phyloP scores from a whole-genome alignment of 2,329 filamentous ascomycete species.

The Talaromyces sp. region DNA sequence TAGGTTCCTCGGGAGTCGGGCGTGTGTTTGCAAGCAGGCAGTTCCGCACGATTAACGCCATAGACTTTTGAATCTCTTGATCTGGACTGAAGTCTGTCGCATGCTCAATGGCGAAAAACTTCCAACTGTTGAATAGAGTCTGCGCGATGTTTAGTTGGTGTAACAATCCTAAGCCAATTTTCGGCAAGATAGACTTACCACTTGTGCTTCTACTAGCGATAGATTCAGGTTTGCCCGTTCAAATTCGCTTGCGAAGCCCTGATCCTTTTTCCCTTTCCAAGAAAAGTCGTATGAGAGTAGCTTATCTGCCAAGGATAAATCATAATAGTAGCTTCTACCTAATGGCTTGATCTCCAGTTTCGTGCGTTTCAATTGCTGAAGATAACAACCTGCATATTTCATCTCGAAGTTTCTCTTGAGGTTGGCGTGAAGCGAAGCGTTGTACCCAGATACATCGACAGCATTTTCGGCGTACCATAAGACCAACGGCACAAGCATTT shows the following conservation, averaged over 20 bases:
- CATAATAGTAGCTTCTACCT: slow-evolving; percentile 78
- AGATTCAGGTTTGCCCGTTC: slow-evolving; percentile 83
- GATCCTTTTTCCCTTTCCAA: slow-evolving; percentile 63
- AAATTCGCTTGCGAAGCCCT: slow-evolving; percentile 78
- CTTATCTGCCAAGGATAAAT: slow-evolving; percentile 66
- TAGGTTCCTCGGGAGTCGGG: slow-evolving; percentile 65
- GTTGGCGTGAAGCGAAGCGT: slow-evolving; percentile 78
- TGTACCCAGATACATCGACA: slow-evolving; percentile 75
- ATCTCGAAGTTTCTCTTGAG: slow-evolving; percentile 77
- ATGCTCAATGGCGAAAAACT: slow-evolving; percentile 78
- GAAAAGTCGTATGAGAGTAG: slow-evolving; percentile 72
- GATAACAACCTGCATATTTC: slow-evolving; percentile 66
- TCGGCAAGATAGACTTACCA: slow-evolving; percentile 50
- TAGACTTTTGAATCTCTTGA: slow-evolving; percentile 58
- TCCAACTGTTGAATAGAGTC: slow-evolving; percentile 84
- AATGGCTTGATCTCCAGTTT: slow-evolving; percentile 59
- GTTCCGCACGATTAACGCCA: slow-evolving; percentile 68
- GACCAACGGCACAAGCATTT: slow-evolving; percentile 67
- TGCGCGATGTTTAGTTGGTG: slow-evolving; percentile 29
- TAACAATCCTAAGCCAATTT: slow-evolving; percentile 28
- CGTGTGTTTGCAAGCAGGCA: slow-evolving; percentile 74
- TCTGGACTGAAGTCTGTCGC: slow-evolving; percentile 57
- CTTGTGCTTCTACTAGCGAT: slow-evolving; percentile 86
- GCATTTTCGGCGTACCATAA: slow-evolving; percentile 76
- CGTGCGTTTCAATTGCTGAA: slow-evolving; percentile 78